Base-by-base conservation (phyloP, 805 yeast genomes). In the Starmerella bombi region DNA sequence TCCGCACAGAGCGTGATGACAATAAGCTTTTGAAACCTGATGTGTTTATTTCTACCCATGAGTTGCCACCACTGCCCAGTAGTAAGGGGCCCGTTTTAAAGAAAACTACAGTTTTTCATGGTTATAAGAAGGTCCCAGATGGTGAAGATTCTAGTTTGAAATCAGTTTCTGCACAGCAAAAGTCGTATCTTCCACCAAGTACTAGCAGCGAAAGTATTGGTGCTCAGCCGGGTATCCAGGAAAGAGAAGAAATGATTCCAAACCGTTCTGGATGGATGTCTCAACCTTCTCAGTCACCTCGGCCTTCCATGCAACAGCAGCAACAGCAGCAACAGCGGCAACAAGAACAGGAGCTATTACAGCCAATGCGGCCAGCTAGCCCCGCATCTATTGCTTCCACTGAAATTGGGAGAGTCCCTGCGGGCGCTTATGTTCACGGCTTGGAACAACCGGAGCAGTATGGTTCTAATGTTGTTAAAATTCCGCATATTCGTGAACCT, bases 401-500 rank as follows among this genome's bases (percentile, higher is more conserved):
- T 3, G 37, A 44, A n/a, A 43, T 39, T 14, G 38, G 10, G 6
- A 36, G 41, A n/a, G 36, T 55, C 10, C 57, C 59, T 14, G 60
- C 61, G 6, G 60, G 60, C 3, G 43, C 54, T 6, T 55, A 53
- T 31, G 34, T 55, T 14, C 34, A 47, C n/a, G 60, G 56, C 8
- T 45, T 52, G 3, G 52, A 50, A 12, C 28, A 33, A 16, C 15
- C 46, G 5, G 40, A 32, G 7, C 25, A 43, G 18, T 56, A 43
- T 32, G 59, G 59, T 5, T 58, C 59, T 2, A 52, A 52, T 28
- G 61, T 55, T 3, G 57, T 55, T 3, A 55, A 55, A 5, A 43
- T 57, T 14, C 58, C 60, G 1, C 45, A 48, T 18, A 39, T 56
- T 22, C 41, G 58, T 33, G 31, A 42, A 18, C 37, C 37, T 32